These are phyloP conservation scores for Saccharomycopsis schoenii DNA, from an alignment of 805 yeast genomes.

Conservation along the genomic window DNA sequence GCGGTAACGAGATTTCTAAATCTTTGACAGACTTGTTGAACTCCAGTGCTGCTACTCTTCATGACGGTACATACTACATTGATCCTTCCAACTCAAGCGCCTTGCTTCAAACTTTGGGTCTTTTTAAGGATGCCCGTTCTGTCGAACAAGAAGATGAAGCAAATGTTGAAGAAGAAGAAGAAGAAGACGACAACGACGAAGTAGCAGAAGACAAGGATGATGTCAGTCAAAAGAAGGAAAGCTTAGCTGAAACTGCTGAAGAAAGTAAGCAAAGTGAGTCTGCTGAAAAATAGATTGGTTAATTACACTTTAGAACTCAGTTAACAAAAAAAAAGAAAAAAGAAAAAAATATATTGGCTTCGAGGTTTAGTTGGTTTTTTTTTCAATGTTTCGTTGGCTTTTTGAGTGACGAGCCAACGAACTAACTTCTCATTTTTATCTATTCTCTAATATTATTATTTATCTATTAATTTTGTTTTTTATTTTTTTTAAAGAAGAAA, in stretches of 20 bases:
- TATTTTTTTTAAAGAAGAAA: too few species aligned
- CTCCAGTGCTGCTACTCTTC: conserved; percentile 24
- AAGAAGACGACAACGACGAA: neutral
- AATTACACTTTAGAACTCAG: neutral
- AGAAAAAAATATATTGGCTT: too few species aligned
- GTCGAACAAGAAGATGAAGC: conserved; percentile 6
- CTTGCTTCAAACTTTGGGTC: conserved; percentile 40
- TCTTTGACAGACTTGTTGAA: conserved; percentile 24
- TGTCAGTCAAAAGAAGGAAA: neutral
- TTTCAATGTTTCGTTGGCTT: too few species aligned
- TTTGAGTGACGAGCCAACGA: neutral
- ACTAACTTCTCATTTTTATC: neutral
- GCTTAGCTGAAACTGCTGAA: neutral
- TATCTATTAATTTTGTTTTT: neutral
- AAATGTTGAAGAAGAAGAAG: conserved; percentile 3
- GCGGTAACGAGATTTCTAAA: conserved; percentile 17
- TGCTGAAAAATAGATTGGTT: conserved; percentile 2
- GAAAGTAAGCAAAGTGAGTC: conserved; percentile 1
- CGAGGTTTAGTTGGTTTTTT: too few species aligned
- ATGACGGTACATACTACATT: conserved; percentile 51
- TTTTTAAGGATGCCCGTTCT: conserved; percentile 10
- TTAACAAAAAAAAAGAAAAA: neutral
- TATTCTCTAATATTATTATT: neutral
- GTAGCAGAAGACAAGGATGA: neutral
- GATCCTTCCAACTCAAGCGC: conserved; percentile 51